These are phyloP conservation scores for Metrosideros polymorpha DNA, from an alignment of 441 rosid genomes.

Conservation along the genomic window DNA sequence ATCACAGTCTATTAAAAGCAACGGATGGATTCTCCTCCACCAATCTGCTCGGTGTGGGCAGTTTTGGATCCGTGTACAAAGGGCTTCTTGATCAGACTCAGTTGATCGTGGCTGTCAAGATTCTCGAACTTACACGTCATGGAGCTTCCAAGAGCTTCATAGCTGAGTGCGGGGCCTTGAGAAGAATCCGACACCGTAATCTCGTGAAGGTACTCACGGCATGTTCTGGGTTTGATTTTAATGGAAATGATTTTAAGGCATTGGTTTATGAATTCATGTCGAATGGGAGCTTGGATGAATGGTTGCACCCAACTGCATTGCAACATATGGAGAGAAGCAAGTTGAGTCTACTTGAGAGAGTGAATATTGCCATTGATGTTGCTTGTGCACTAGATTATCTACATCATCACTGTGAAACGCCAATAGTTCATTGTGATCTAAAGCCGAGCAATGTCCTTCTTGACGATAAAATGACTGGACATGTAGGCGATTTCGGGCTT, in stretches of 20 bases:
- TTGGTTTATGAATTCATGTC: not conserved
- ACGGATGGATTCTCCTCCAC: not conserved
- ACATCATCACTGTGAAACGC: not conserved
- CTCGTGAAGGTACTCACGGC: not conserved
- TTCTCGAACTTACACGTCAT: not conserved
- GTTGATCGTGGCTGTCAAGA: not conserved
- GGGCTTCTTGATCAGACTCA: not conserved
- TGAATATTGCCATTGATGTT: not conserved
- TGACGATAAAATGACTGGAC: not conserved
- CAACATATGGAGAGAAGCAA: not conserved
- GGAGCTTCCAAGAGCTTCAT: not conserved
- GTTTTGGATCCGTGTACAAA: not conserved
- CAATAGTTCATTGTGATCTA: not conserved
- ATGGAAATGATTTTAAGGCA: not conserved
- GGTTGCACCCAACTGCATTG: not conserved
- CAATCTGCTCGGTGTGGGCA: not conserved
- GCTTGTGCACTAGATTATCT: not conserved
- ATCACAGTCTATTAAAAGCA: not conserved
- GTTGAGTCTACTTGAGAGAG: not conserved
- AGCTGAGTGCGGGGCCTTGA: not conserved
- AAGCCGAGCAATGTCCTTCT: not conserved
- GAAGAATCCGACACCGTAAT: not conserved
- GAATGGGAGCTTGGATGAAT: not conserved
- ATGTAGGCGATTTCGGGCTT: not conserved
- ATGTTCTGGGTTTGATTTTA: not conserved